phyloP scores from a whole-genome alignment of 257 asterid genomes.

The Solanum paucissectum region DNA sequence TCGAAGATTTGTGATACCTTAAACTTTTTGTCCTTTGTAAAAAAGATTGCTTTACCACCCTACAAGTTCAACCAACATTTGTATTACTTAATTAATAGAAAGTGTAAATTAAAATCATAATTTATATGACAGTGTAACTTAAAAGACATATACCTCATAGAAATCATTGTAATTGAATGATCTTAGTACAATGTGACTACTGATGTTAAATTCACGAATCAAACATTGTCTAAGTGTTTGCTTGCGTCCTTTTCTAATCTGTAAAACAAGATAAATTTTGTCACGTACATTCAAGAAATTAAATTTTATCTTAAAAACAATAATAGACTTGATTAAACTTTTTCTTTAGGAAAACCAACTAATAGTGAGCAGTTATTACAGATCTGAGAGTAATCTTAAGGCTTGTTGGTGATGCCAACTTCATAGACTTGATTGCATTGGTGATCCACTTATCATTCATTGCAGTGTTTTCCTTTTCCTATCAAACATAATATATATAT shows the following conservation, averaged over 20 bases:
- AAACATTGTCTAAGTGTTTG: not conserved
- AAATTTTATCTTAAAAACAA: not conserved
- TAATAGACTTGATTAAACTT: not conserved
- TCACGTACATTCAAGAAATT: not conserved
- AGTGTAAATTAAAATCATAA: not conserved
- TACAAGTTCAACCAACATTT: not conserved
- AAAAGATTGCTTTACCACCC: conserved; percentile 5
- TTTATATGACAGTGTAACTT: not conserved
- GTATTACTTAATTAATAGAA: not conserved
- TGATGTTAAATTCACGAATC: not conserved
- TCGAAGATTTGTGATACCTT: not conserved
- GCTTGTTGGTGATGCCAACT: conserved; percentile 12
- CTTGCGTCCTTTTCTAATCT: conserved; percentile 8
- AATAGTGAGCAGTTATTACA: not conserved
- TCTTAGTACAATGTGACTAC: not conserved
- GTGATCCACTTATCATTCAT: conserved; percentile 4
- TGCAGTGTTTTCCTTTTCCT: not conserved
- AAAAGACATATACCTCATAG: conserved; percentile 1
- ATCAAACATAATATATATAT: not conserved
- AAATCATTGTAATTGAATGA: not conserved
- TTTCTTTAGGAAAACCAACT: not conserved
- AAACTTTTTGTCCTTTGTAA: conserved; percentile 1
- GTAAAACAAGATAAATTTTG: not conserved
- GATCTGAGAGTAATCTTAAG: conserved; percentile 7
- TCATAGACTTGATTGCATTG: conserved; percentile 2